These are phyloP conservation scores for Nitzschia sp. DNA, from an alignment of 108 stramenopile genomes.

Conservation along the genomic window DNA sequence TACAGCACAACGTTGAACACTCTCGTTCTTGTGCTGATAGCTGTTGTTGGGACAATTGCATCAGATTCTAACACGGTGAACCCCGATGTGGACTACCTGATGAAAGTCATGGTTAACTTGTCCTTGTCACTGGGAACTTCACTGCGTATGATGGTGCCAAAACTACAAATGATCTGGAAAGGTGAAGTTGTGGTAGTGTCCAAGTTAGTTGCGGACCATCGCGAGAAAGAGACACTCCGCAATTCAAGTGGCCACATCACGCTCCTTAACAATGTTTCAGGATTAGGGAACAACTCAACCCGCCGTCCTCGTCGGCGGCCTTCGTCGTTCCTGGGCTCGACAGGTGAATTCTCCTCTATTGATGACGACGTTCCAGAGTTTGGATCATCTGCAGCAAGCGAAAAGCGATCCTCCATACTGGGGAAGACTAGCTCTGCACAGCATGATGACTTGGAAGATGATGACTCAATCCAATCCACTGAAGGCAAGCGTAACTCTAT, in stretches of 20 bases:
- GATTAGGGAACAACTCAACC: neutral
- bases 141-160: slow-evolving; percentile 22
- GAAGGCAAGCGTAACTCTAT: no score
- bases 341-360: no score
- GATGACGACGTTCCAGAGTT: no score
- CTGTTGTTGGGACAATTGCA: neutral
- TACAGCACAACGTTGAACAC: slow-evolving; percentile 4
- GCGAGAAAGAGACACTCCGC: neutral
- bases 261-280: slow-evolving; percentile 16
- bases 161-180: slow-evolving; percentile 28
- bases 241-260: neutral
- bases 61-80: neutral
- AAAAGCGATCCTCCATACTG: no score
- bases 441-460: no score
- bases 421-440: no score
- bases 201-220: slow-evolving; percentile 25
- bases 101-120: slow-evolving; percentile 12
- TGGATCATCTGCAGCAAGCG: no score
- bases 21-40: slow-evolving; percentile 1
- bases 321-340: no score
- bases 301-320: no score
- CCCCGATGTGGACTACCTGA: slow-evolving; percentile 27
- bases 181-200: slow-evolving; percentile 29
- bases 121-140: slow-evolving; percentile 16
- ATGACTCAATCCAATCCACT: no score